Conservation (phyloP, 805 yeast genomes). For the Brettanomyces bruxellensis region DNA sequence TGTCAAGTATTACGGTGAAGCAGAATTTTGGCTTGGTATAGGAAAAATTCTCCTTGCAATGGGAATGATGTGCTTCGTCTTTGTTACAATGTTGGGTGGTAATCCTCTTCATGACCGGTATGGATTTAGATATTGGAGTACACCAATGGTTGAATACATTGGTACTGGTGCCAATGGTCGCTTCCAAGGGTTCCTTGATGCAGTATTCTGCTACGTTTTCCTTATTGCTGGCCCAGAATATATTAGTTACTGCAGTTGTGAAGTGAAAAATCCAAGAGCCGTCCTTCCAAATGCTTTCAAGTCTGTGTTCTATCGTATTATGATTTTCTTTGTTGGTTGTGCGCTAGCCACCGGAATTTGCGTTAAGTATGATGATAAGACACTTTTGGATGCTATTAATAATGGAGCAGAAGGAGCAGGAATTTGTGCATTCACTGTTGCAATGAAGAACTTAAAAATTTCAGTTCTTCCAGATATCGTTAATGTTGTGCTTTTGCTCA, state of each 20-base stretch:
- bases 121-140: constrained; percentile 26
- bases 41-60: constrained; percentile 33
- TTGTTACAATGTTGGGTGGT: constrained; percentile 44
- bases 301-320: constrained; percentile 35
- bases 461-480: constrained; percentile 36
- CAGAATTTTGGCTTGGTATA: constrained; percentile 37
- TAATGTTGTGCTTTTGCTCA: constrained; percentile 32
- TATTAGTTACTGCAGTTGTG: constrained; percentile 39
- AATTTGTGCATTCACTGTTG: constrained; percentile 39
- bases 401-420: constrained; percentile 36
- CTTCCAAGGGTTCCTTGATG: constrained; percentile 36
- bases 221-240: constrained; percentile 43
- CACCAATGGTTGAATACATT: constrained; percentile 25
- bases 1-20: constrained; percentile 37
- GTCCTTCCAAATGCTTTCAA: constrained; percentile 38
- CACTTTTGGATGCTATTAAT: constrained; percentile 23
- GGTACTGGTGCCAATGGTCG: constrained; percentile 34
- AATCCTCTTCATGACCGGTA: constrained; percentile 34
- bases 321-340: constrained; percentile 39
- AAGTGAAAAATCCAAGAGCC: constrained; percentile 38
- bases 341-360: constrained; percentile 37
- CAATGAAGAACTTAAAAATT: constrained; percentile 36
- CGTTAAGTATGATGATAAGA: constrained; percentile 34
- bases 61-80: constrained; percentile 21
- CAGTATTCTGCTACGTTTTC: constrained; percentile 31